A percentile compares a stretch with the other conserved stretches of the same genome.
Conservation (phyloP, 1,284 basidiomycete species). For the Microbotryomycetes sp. region DNA sequence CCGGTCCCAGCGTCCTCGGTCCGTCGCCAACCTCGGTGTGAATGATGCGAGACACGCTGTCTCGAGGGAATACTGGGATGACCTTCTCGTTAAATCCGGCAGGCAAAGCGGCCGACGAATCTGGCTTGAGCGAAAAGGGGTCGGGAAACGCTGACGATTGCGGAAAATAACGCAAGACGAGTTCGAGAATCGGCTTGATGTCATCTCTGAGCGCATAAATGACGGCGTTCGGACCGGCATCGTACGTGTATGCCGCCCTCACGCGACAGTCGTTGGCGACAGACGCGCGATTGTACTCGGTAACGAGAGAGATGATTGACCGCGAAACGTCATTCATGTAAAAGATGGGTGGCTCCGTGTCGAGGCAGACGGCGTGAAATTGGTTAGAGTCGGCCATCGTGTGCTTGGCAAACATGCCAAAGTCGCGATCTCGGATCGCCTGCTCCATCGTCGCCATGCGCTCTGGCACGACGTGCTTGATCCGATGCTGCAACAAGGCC, state of each 20-base stretch:
- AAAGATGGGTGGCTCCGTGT: slow-evolving; percentile 96
- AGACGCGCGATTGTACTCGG: slow-evolving; percentile 86
- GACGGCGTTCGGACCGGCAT: slow-evolving; percentile 97
- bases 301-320: slow-evolving; percentile 74
- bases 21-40: slow-evolving; percentile 88
- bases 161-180: slow-evolving; percentile 76
- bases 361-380: slow-evolving; percentile 96
- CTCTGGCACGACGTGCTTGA: slow-evolving; percentile 74
- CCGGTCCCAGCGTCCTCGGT: slow-evolving; percentile 51
- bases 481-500: slow-evolving; percentile 78
- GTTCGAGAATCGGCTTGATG: slow-evolving; percentile 64
- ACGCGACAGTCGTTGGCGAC: slow-evolving; percentile 55
- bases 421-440: slow-evolving; percentile 75
- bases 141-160: slow-evolving; percentile 61
- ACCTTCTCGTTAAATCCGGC: slow-evolving; percentile 71
- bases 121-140: slow-evolving; percentile 55
- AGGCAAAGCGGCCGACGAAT: slow-evolving; percentile 45
- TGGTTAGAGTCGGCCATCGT: slow-evolving; percentile 98
- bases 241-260: slow-evolving; percentile 94
- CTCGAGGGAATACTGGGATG: slow-evolving; percentile 59
- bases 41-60: slow-evolving; percentile 77
- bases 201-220: slow-evolving; percentile 80
- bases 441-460: slow-evolving; percentile 74
- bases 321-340: slow-evolving; percentile 97
- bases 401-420: slow-evolving; percentile 78